Evolutionary conservation across 192 early-diverging fungal species (phyloP), one percentile per base, ranked within the genome.

Genomic region (Coemansia sp.): DNA sequence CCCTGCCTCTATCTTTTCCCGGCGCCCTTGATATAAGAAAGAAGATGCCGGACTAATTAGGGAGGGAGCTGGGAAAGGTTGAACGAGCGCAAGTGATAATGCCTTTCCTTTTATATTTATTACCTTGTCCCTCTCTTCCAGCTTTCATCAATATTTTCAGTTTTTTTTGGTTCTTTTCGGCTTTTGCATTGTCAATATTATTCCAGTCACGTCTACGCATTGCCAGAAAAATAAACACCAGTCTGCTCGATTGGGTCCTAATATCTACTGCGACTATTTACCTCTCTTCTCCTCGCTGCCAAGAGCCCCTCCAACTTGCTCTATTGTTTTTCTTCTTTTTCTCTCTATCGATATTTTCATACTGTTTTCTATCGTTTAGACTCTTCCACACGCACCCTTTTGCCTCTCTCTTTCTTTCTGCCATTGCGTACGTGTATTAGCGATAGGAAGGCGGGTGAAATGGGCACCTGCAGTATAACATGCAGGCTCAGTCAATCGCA

Each of bases 401-500:
- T n/a, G n/a, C n/a, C 0, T 19, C 27, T 32, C 24, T 17, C 29
- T 17, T 44, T 9, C n/a, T 12, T 26, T 15, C 27, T 8, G 17
- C 8, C 15, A 4, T 35, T 11, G 15, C 9, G 18, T 35, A 36
- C n/a, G 29, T 4, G 46, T 29, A 27, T 7, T 50, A 50, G 26
- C 11, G 15, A 21, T 4, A 43, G 8, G 7, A 24, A 17, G 42
- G 10, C 56, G 6, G 41, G 52, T 53, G 52, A 33, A 53, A 53
- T 53, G 52, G 52, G 52, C 46, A 50, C 27, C 27, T 50, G 34
- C 40, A 42, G 27, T n/a, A 43, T n/a, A 58, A n/a, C 8, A 80
- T 80, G 76, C 66, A 80, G 64, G 35, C 76, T 41, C 76, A 74
- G 67, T 65, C 60, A 54, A 61, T 80, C 22, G 60, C 61, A 15